Evolutionary conservation across 2,329 filamentous ascomycete species (phyloP).

Genomic region (Ophiostoma sp.): DNA sequence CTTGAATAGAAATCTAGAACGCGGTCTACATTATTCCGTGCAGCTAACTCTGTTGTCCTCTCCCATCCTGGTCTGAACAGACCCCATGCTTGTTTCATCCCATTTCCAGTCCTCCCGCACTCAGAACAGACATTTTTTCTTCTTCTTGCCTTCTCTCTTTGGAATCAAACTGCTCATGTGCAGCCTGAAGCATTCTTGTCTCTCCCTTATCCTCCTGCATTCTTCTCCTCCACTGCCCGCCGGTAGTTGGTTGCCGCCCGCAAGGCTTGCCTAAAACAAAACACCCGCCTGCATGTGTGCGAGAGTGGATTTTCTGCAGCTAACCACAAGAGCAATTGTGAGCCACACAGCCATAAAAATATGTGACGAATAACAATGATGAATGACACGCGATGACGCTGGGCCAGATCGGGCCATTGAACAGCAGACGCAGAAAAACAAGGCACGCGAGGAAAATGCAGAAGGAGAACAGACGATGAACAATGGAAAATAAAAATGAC

Average conservation of each 20-base stretch:
- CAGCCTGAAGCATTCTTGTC: not conserved
- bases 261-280: slow-evolving; percentile 5
- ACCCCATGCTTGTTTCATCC: not conserved
- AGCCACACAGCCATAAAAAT: not conserved
- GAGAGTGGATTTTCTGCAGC: not conserved
- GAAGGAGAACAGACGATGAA: too few relatives aligned
- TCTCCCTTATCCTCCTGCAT: not conserved
- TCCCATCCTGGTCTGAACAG: not conserved
- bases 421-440: not conserved
- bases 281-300: not conserved
- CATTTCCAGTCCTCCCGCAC: not conserved
- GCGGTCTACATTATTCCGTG: not conserved
- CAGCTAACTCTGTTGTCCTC: not conserved
- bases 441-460: not conserved
- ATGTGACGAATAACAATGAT: not conserved
- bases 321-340: not conserved
- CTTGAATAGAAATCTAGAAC: not conserved
- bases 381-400: not conserved
- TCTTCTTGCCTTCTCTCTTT: not conserved
- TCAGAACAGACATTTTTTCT: too few relatives aligned
- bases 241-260: not conserved
- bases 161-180: not conserved
- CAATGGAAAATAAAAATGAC: not conserved
- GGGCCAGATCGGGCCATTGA: not conserved
- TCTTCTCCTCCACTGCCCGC: not conserved